Evolutionary conservation across 176 grass and related monocot species (phyloP), one percentile per base, ranked within the genome.

Genomic region (Melocanna baccifera): DNA sequence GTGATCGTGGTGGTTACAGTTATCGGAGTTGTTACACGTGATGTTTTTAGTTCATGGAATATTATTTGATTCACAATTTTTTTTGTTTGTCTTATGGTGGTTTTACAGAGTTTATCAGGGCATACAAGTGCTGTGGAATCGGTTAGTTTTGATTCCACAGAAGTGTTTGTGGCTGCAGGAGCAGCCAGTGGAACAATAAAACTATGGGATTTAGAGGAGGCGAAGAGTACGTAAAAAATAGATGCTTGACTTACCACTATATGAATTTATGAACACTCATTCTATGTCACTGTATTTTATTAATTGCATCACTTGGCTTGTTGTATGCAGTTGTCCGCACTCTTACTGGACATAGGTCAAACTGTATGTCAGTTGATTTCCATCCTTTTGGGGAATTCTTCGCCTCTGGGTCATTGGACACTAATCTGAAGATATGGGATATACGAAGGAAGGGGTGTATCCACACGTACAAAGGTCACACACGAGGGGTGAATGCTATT

Each of bases 381-480:
- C 96, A 98, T 91, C 96, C 96, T 53, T 98, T 98, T 75, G 96
- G 93, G 9, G 93, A 98, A 73, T 95, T 98, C 80, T 98, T 98
- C 40, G 95, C 95, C 56, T 98, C 95, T 58, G 95, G 93, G 55
- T 98, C 95, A 52, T 71, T 95, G 82, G 93, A 98, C 86, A 98
- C 95, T 77, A 98, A 98, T 86, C 41, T 98, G 40, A 98, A 98
- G 73, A 95, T 95, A 86, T 98, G 95, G 95, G 95, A 95, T 88
- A 95, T 98, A 81, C 91, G 95, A 88, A 91, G 83, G 82, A 98
- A 98, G 64, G 87, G 89, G 50, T 98, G 95, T 80, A 98, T 98
- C 52, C 92, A 93, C 90, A 98, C 95, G 32, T 98, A 98, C 83
- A 95, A 98, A 84, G 93, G 95, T 34, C 95, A 98, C 75, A 98